Base-by-base conservation (phyloP, 1,284 basidiomycete genomes). In the Malassezia slooffiae region DNA sequence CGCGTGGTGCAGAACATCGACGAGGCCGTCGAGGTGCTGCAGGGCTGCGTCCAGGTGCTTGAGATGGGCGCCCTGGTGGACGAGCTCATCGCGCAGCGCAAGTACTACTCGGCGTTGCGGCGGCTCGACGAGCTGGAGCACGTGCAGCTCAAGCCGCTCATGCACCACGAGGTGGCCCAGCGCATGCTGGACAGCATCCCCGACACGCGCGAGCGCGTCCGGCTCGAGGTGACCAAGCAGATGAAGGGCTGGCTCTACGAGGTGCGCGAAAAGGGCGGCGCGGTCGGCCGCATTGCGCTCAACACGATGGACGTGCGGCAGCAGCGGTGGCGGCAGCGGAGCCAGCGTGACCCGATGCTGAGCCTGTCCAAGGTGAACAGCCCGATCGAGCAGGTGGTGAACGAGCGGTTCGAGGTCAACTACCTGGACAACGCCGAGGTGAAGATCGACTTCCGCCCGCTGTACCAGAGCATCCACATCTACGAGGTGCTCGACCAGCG, bases 211-310 rank as follows among this genome's bases (percentile, higher is more conserved):
- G 74, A 77, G 16, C 83, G 88, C 56, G 85, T 99, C 64, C 87
- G 90, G 67, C 82, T 85, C 58, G 84, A 85, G 0, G 93, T 97
- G 2, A 91, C 85, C 1, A 83, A 87, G 0, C 86, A 89, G 7
- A 83, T 89, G 74, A 97, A 96, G 70, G 83, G 93, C 52, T 99
- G 93, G 93, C 74, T 99, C 20, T 80, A 91, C 41, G 88, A 96
- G 60, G 89, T 96, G 43, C 76, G 93, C 40, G 89, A 95, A 58
- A 79, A 85, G 48, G 85, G 84, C 44, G 79, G 82, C 1, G 78
- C 83, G 35, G 84, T 99, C 1, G 93, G 93, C 2, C 78, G 77
- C 52, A 76, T 89, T 5, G 91, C 91, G 0, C 76, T 93, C 26
- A 88, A 95, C 55, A 80, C 81, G 16, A 96, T 96, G 85, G 84